Evolutionary conservation across 2,329 filamentous ascomycete genomes (phyloP), one percentile per base, ranked within the genome.

Genomic region (Aspergillus ochraceus): DNA sequence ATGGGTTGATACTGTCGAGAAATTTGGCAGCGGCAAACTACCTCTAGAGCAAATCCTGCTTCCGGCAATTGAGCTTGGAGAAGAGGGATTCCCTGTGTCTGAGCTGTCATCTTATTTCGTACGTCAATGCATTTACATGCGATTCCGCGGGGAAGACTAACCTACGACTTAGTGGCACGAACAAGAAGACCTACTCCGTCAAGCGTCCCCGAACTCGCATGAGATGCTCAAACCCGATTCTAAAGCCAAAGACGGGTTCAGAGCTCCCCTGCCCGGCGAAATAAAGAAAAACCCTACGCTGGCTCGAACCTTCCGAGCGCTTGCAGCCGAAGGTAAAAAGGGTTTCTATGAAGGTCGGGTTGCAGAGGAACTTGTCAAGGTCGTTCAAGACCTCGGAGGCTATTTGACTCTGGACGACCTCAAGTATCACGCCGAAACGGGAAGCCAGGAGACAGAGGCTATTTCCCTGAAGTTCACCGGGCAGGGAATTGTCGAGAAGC

Each of bases 311-410:
- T 97, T 97, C 78, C 85, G 90, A 57, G 79, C 88, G 0, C 81
- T 99, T 5, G 94, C 88, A 0, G 82, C 86, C 32, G 83, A 96
- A 60, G 92, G 93, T 20, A 97, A 96, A 77, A 86, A 87, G 67
- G 95, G 94, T 0, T 99, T 97, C 80, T 99, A 99, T 74, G 84
- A 87, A 24, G 95, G 95, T 0, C 83, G 88, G 42, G 87, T 98
- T 54, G 95, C 91, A 3, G 85, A 95, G 70, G 89, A 88, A 64
- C 81, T 98, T 17, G 84, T 97, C 54, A 89, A 90, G 69, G 92
- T 92, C 0, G 86, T 94, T 0, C 82, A 86, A 63, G 86, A 89
- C 58, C 84, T 89, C 0, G 94, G 94, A 24, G 92, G 93, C 0
- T 86, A 88, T 66, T 80, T 98, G 36, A 88, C 89, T 11, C 79